Evolutionary conservation across 441 rosid species (phyloP).

Genomic region (Macaranga tanarius): DNA sequence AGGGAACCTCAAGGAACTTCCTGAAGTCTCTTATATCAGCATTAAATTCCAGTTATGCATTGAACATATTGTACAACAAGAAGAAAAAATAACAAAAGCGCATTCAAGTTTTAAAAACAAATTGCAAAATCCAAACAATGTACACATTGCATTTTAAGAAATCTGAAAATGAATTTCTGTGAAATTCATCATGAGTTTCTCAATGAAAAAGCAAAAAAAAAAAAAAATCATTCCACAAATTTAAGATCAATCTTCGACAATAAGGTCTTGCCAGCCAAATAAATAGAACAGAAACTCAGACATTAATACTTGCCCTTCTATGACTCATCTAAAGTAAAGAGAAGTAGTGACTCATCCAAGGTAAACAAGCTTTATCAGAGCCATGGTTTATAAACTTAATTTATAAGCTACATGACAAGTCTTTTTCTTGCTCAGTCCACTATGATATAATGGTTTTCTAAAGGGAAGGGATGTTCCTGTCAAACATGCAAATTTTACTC

Average conservation of each 20-base stretch:
- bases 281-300: not conserved
- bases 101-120: constrained; percentile 5
- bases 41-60: constrained; percentile 17
- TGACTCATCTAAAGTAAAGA: not conserved
- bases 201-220: not conserved
- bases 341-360: not conserved
- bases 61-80: constrained; percentile 11
- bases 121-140: not conserved
- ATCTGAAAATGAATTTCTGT: no score
- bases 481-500: no score
- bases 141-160: no score
- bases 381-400: not conserved
- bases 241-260: not conserved
- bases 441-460: not conserved
- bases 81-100: not conserved
- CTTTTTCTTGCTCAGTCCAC: not conserved
- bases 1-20: constrained; percentile 17
- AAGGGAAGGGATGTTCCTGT: not conserved
- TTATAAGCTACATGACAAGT: constrained; percentile 4
- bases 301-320: not conserved
- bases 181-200: not conserved
- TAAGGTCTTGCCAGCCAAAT: constrained; percentile 5
- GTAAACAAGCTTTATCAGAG: not conserved
- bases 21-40: not conserved
- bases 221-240: constrained; percentile 11